phyloP scores from a whole-genome alignment of 352 stramenopile species.

The Phytophthora aleatoria region DNA sequence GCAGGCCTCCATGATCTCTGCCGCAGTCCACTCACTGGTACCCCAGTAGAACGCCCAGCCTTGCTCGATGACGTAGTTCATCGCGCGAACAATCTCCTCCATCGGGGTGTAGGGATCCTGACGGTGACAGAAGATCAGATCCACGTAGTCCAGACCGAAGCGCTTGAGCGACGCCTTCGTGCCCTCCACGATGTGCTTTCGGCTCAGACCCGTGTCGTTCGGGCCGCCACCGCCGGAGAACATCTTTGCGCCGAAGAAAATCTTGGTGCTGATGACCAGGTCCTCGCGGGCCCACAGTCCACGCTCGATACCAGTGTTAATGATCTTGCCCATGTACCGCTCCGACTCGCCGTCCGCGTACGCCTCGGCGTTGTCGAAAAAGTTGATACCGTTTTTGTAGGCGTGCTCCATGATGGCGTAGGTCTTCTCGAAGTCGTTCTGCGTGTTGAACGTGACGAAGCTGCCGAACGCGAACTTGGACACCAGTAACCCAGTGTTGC shows the following conservation, averaged over 20 bases:
- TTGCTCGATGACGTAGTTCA: constrained; percentile 69
- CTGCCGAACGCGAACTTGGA: constrained; percentile 46
- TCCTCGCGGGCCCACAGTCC: constrained; percentile 45
- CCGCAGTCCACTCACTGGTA: constrained; percentile 69
- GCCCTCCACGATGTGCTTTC: constrained; percentile 61
- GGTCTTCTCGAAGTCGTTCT: constrained; percentile 33
- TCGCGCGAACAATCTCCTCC: constrained; percentile 64
- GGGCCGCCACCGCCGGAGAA: constrained; percentile 4
- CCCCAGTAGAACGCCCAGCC: constrained; percentile 76
- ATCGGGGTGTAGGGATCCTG: constrained; percentile 65
- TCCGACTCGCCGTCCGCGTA: constrained; percentile 45
- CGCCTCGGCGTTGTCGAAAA: constrained; percentile 52
- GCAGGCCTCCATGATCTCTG: constrained; percentile 55
- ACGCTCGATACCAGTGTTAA: constrained; percentile 45
- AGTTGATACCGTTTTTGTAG: constrained; percentile 53
- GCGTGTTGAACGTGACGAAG: constrained; percentile 43
- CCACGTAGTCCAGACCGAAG: constrained; percentile 59
- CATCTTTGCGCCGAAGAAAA: constrained; percentile 43
- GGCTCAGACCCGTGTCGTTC: constrained; percentile 36
- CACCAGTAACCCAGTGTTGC: constrained; percentile 44
- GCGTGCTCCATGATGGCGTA: constrained; percentile 38
- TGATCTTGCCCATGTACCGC: constrained; percentile 46
- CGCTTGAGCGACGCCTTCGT: constrained; percentile 56
- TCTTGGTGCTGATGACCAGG: constrained; percentile 59
- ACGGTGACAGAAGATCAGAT: constrained; percentile 73